Evolutionary conservation across 192 early-diverging fungal species (phyloP), one percentile per base, ranked within the genome.

Genomic region (Backusella psychrophila): DNA sequence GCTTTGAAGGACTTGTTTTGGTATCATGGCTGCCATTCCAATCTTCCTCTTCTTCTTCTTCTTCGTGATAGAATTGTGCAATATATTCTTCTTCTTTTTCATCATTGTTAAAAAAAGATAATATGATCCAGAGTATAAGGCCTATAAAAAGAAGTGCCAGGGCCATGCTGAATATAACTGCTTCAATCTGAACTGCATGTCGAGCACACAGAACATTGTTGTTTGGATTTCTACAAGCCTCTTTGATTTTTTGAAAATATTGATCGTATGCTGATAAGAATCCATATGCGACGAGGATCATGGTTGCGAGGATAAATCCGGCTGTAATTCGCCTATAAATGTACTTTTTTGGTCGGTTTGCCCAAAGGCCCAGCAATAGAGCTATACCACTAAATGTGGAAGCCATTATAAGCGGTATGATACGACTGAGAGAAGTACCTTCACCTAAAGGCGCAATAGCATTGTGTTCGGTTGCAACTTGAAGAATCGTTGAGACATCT

Each of bases 161-260:
- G 35, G 68, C 68, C 9, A 69, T 69, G 12, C 35, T 17, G 38
- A 69, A 69, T 23, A 69, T 69, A 69, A 69, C 34, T 21, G 36
- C 36, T 38, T 69, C 68, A 69, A 69, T 69, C 21, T 69, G 68
- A 69, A 69, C 68, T 36, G 68, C 68, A 69, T 69, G 68, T 21
- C 68, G 39, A 36, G 68, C 68, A 38, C 68, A 69, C n/a, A 39
- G 5, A n/a, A 69, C 23, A 41, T 39, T 69, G 38, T 69, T 69
- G 38, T 69, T 69, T 36, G 38, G 38, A 41, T 38, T 69, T 69
- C 38, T 39, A 69, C 68, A 69, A 12, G 68, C 36, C 35, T 69
- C 35, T 69, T 69, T 69, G 8, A 69, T 69, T n/a, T 41, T 69
- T 69, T 38, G 68, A 69, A 69, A 69, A 23, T 69, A 69, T 12